Evolutionary conservation across 257 asterid species (phyloP), one percentile per base, ranked within the genome.

Genomic region (Plantago major): DNA sequence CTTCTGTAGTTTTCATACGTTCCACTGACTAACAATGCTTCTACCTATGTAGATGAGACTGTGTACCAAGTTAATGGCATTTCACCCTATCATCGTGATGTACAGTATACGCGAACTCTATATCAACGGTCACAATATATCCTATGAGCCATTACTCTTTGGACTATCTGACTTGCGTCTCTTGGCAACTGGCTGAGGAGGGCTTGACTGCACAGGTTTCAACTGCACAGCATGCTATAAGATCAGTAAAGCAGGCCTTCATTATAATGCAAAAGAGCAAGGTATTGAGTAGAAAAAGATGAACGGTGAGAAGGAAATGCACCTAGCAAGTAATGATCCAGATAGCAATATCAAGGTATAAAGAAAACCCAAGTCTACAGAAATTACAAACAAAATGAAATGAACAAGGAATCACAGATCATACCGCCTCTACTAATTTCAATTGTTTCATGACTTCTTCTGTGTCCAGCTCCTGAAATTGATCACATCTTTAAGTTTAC

Each of bases 401-500:
- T 49, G 18, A 7, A 8, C 44, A 11, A 16, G 69, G 58, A 55
- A 44, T 53, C 56, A 15, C n/a, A 26, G 63, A 33, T 33, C 85
- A 40, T 80, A 87, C 96, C 96, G 70, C 74, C 74, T 91, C 94
- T 42, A 80, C 52, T 68, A 84, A 91, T 78, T 91, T 91, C 69
- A 91, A 64, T 62, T 91, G 96, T 78, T 78, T 91, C 78, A 82
- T 63, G 71, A 91, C 82, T 75, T 88, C 92, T 51, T 82, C 94
- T 0, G 87, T 91, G 30, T 73, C 89, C 33, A 88, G 76, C 78
- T 88, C 98, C 98, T 91, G 82, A 71, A 76, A 70, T 67, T 70
- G 55, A n/a, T n/a, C 74, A 45, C 10, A 53, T n/a, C n/a, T n/a
- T n/a, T n/a, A 53, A 26, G 19, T 5, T 33, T 22, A 22, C 26